Percentiles rank a stretch among this genome's conserved stretches.
Conservation (phyloP, 257 asterid species). For the Solanum pennellii region DNA sequence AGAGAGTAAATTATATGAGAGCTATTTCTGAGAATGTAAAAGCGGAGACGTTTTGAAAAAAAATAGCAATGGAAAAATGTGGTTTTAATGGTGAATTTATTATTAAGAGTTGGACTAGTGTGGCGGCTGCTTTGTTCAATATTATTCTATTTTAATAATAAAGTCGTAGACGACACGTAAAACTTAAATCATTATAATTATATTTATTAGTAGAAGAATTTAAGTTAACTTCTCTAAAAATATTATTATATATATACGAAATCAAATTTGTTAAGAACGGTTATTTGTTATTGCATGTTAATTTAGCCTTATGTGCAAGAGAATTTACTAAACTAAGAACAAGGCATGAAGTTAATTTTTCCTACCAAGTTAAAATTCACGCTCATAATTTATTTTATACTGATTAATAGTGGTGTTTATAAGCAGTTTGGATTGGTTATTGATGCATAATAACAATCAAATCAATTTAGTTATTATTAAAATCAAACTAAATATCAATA, state of each 20-base stretch:
- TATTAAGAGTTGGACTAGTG: neutral
- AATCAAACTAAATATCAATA: neutral
- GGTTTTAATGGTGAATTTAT: neutral
- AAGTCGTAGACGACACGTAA: neutral
- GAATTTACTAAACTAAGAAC: neutral
- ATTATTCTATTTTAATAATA: neutral
- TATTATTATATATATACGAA: neutral
- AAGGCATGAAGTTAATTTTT: neutral
- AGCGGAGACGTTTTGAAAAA: neutral
- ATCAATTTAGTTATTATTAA: neutral
- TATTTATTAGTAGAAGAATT: neutral
- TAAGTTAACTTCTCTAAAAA: neutral
- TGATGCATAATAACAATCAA: neutral
- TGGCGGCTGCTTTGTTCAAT: neutral
- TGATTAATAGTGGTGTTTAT: neutral
- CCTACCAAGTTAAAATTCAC: neutral
- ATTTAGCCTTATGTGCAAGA: neutral
- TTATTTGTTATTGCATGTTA: neutral
- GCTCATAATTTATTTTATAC: neutral
- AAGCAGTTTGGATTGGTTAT: too few relatives aligned
- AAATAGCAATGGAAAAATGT: neutral
- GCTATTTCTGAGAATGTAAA: neutral
- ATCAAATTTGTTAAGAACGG: neutral
- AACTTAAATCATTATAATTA: neutral
- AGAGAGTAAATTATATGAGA: neutral